Evolutionary conservation across 2,329 filamentous ascomycete genomes (phyloP).

Genomic region (Pseudonectria buxi): DNA sequence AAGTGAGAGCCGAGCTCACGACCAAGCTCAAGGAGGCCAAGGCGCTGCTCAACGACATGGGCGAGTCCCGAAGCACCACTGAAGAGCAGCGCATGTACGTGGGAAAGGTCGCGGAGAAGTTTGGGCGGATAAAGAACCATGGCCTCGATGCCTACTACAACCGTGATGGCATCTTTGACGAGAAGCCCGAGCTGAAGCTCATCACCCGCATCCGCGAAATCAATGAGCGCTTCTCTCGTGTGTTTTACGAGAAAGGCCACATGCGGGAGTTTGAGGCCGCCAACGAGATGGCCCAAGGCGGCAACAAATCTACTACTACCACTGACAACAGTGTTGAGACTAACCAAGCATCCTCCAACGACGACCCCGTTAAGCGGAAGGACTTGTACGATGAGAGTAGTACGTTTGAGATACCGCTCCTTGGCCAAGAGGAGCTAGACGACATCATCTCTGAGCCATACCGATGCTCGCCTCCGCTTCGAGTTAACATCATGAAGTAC

Average conservation of each 20-base stretch:
- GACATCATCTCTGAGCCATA: slow-evolving; percentile 21
- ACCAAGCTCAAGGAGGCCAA: slow-evolving; percentile 7
- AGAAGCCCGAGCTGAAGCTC: slow-evolving; percentile 22
- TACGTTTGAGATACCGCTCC: slow-evolving; percentile 5
- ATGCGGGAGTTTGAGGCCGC: slow-evolving; percentile 1
- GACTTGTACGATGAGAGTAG: slow-evolving; percentile 8
- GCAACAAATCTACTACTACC: too few species aligned
- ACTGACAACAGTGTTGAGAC: background rate
- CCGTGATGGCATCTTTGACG: slow-evolving; percentile 22
- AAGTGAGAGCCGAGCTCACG: slow-evolving; percentile 26
- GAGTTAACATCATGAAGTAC: slow-evolving; percentile 29
- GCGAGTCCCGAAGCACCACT: slow-evolving; percentile 20
- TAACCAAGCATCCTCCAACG: background rate
- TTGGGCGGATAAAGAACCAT: slow-evolving; percentile 20
- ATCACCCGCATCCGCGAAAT: slow-evolving; percentile 32
- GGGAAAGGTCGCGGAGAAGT: slow-evolving; percentile 25
- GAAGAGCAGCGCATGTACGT: slow-evolving; percentile 30
- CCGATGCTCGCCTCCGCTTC: slow-evolving; percentile 4
- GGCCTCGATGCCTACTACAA: slow-evolving; percentile 32
- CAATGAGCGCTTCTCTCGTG: slow-evolving; percentile 29
- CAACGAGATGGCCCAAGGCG: too few species aligned
- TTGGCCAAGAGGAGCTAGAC: slow-evolving; percentile 14
- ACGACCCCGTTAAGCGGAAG: background rate
- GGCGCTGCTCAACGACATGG: slow-evolving; percentile 21
- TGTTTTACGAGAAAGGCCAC: slow-evolving; percentile 21